These are phyloP conservation scores for Candida peoriensis DNA, from an alignment of 805 yeast species.

Conservation along the genomic window DNA sequence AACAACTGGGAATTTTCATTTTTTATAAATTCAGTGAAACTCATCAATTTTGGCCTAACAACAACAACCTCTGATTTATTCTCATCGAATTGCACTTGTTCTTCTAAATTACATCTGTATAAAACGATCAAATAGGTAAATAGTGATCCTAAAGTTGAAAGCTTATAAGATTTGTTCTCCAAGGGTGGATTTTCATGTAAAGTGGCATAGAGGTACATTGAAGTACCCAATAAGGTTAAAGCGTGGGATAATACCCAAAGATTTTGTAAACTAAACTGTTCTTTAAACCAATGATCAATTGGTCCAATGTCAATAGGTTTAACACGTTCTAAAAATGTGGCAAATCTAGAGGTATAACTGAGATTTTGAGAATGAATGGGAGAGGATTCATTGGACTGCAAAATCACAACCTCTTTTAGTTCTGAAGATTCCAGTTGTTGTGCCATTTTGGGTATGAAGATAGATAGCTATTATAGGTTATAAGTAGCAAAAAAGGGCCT, in stretches of 20 bases:
- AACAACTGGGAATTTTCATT: constrained; percentile 38
- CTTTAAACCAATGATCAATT: constrained; percentile 1
- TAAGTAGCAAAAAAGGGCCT: too few relatives aligned
- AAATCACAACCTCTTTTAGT: too few relatives aligned
- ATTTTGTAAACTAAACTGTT: constrained; percentile 17
- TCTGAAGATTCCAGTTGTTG: too few relatives aligned
- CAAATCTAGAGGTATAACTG: too few relatives aligned
- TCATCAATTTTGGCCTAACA: constrained; percentile 13
- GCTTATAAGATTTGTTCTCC: constrained; percentile 10
- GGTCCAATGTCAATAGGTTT: too few relatives aligned
- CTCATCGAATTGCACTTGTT: constrained; percentile 10
- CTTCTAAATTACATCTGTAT: constrained; percentile 17
- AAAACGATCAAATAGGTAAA: constrained; percentile 23
- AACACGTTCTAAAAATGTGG: too few relatives aligned
- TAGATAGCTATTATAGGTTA: too few relatives aligned
- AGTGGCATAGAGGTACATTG: constrained; percentile 5
- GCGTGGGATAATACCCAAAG: constrained; percentile 22
- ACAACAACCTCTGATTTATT: constrained; percentile 10
- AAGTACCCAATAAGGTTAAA: constrained; percentile 17
- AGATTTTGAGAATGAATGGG: too few relatives aligned
- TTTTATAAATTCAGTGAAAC: constrained; percentile 31
- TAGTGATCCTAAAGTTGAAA: constrained; percentile 16
- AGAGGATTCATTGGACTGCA: too few relatives aligned
- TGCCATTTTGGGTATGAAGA: too few relatives aligned
- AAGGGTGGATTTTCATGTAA: neutral